phyloP scores from a whole-genome alignment of 306 rosid genomes.

The Sphenostylis stenocarpa region DNA sequence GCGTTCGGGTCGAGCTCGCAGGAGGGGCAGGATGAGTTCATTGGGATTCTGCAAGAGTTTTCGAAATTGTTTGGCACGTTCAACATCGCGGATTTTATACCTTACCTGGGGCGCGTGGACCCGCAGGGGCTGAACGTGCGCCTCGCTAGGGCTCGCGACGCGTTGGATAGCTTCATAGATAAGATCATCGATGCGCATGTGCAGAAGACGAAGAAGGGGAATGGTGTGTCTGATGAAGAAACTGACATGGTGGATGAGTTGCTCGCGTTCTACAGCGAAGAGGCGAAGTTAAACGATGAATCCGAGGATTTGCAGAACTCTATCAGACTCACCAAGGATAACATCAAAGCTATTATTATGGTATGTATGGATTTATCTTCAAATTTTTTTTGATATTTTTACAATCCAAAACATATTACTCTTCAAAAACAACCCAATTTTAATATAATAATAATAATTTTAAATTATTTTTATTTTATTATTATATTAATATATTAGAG shows the following conservation, averaged over 20 bases:
- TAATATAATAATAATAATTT: too few species aligned
- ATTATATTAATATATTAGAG: too few species aligned
- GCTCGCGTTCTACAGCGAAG: conserved; percentile 67
- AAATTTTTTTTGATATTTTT: neutral
- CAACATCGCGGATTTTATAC: conserved; percentile 73
- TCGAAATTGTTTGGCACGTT: conserved; percentile 87
- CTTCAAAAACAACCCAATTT: too few species aligned
- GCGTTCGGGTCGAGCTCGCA: conserved; percentile 64
- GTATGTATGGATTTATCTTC: conserved; percentile 47
- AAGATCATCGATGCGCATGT: conserved; percentile 69
- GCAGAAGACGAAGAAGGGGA: conserved; percentile 37
- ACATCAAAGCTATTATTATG: conserved; percentile 93
- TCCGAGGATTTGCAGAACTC: conserved; percentile 48
- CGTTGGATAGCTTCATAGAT: conserved; percentile 66
- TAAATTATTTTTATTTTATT: too few species aligned
- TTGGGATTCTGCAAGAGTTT: conserved; percentile 73
- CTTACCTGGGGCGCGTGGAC: conserved; percentile 55
- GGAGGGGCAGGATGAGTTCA: conserved; percentile 79
- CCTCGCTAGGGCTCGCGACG: conserved; percentile 56
- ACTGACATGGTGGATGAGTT: conserved; percentile 89
- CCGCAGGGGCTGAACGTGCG: conserved; percentile 67
- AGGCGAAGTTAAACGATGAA: conserved; percentile 36
- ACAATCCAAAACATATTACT: too few species aligned
- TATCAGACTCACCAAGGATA: conserved; percentile 74
- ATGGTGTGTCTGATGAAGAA: conserved; percentile 26